A percentile compares a stretch with the other conserved stretches of the same genome.
Conservation (phyloP, 257 asterid genomes). For the Solanum habrochaites region DNA sequence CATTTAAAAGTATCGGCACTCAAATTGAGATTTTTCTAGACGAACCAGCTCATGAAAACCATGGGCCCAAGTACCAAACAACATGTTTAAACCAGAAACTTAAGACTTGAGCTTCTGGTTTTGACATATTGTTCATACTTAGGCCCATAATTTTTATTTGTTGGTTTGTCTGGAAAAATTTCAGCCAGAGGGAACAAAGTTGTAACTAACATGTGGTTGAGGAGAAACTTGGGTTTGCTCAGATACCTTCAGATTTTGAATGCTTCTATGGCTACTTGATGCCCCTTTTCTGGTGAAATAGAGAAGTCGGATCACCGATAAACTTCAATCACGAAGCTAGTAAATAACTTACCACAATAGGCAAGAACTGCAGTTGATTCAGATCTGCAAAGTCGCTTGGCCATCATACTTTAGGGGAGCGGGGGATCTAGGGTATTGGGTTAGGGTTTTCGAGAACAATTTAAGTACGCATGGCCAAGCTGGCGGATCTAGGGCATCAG, state of each 20-base stretch:
- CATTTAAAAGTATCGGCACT: too few species aligned
- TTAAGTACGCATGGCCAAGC: too few species aligned
- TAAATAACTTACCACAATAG: neutral
- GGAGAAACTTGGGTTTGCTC: neutral
- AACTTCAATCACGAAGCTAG: neutral
- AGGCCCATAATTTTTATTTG: neutral
- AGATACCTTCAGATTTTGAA: neutral
- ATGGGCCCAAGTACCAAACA: too few species aligned
- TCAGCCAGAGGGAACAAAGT: neutral
- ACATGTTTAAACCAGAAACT: neutral
- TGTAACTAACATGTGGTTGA: neutral
- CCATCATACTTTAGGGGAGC: neutral
- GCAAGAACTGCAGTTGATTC: neutral
- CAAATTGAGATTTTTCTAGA: too few species aligned
- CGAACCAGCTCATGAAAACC: too few species aligned
- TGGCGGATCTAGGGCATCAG: neutral
- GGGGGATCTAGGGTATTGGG: neutral
- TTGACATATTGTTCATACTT: neutral
- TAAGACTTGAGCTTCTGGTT: neutral
- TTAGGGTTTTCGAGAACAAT: too few species aligned
- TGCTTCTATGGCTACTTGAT: neutral
- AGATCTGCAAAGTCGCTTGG: neutral
- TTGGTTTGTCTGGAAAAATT: neutral
- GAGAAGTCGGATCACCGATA: neutral
- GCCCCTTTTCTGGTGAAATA: neutral